Evolutionary conservation across 768 basidiomycete species (phyloP).

Genomic region (Termitomyces sp.): DNA sequence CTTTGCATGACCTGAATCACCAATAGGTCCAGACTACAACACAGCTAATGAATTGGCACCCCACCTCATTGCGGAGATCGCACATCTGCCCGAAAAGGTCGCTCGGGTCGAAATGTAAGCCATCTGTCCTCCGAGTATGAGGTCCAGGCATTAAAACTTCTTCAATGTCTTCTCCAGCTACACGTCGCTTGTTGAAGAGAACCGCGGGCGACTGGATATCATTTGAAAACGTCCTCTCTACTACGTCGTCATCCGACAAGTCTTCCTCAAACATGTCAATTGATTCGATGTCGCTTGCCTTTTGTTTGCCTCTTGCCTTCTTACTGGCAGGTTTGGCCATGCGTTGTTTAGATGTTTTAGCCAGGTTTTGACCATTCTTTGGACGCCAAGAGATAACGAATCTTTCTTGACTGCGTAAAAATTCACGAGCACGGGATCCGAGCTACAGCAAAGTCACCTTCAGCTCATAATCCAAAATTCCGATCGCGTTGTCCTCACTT

Average conservation of each 20-base stretch:
- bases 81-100: constrained; percentile 21
- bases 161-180: not conserved
- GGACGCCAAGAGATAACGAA: constrained; percentile 29
- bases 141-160: not conserved
- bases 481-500: constrained; percentile 28
- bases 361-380: constrained; percentile 21
- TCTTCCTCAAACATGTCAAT: constrained; percentile 30
- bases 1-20: constrained; percentile 23
- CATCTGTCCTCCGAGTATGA: not conserved
- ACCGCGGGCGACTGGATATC: not conserved
- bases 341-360: constrained; percentile 15
- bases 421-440: constrained; percentile 25
- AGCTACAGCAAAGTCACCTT: constrained; percentile 20
- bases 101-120: constrained; percentile 14
- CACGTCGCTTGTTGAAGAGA: not conserved
- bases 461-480: not conserved
- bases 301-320: constrained; percentile 21
- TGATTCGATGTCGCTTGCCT: constrained; percentile 26
- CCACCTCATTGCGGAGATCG: constrained; percentile 18
- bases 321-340: constrained; percentile 16
- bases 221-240: constrained; percentile 2
- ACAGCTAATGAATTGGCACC: constrained; percentile 11
- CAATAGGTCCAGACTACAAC: not conserved
- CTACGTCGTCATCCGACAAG: constrained; percentile 18
- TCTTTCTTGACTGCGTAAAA: constrained; percentile 18